Conservation (phyloP, 2,329 filamentous ascomycete genomes). For the Fusarium ramigenum region DNA sequence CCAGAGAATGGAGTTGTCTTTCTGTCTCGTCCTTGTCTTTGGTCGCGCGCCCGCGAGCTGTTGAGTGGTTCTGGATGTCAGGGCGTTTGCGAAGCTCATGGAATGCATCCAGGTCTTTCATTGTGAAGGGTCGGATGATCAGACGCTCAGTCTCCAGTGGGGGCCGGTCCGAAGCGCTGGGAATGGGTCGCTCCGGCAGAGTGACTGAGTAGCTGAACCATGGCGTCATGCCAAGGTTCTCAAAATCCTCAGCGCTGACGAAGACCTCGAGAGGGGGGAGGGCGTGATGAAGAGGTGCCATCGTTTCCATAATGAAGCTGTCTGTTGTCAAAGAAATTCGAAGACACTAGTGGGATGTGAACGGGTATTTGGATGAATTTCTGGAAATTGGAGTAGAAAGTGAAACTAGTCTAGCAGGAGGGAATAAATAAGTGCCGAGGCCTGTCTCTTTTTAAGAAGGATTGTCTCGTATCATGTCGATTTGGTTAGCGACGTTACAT, state of each 20-base stretch:
- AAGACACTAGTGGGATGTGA: neutral
- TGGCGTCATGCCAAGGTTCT: conserved; percentile 28
- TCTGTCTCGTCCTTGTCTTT: conserved; percentile 26
- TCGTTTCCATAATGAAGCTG: conserved; percentile 25
- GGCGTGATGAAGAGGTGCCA: conserved; percentile 17
- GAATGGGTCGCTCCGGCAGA: conserved; percentile 22
- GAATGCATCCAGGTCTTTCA: conserved; percentile 27
- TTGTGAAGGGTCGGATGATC: conserved; percentile 17
- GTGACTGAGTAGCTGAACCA: conserved; percentile 36
- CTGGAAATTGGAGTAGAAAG: neutral
- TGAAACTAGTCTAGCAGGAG: neutral
- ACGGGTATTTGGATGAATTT: neutral
- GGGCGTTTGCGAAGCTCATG: conserved; percentile 16
- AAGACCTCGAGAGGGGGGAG: conserved; percentile 12
- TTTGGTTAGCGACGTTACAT: conserved; percentile 23
- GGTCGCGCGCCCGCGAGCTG: conserved; percentile 17
- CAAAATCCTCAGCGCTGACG: conserved; percentile 5
- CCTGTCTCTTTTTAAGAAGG: conserved; percentile 7
- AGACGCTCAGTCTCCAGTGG: conserved; percentile 27
- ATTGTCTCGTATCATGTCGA: conserved; percentile 16
- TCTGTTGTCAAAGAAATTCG: neutral
- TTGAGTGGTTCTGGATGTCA: conserved; percentile 11
- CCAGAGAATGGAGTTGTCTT: conserved; percentile 8
- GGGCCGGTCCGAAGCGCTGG: conserved; percentile 17
- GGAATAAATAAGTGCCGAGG: conserved; percentile 10